These are phyloP conservation scores for Ascosphaera apis DNA, from an alignment of 2,329 filamentous ascomycete genomes.

Conservation along the genomic window DNA sequence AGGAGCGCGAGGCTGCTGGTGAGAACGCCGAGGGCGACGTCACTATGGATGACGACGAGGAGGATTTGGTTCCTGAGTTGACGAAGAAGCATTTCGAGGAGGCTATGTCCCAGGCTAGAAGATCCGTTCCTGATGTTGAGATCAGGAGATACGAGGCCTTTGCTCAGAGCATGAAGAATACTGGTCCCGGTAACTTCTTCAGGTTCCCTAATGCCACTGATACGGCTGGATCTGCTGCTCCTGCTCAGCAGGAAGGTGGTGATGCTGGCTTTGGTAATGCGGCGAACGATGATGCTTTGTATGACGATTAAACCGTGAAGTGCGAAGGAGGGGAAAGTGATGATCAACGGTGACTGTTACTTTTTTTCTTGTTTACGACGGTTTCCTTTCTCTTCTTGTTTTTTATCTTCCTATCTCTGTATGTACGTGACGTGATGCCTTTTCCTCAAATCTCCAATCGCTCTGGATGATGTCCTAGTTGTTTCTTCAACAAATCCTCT, in stretches of 20 bases:
- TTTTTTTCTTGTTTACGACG: conserved; percentile 5
- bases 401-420: conserved; percentile 6
- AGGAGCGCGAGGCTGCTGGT: conserved; percentile 67
- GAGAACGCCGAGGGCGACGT: conserved; percentile 32
- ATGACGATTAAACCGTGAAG: conserved; percentile 40
- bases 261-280: conserved; percentile 47
- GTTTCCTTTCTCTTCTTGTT: conserved; percentile 25
- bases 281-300: conserved; percentile 90
- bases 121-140: conserved; percentile 89
- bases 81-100: conserved; percentile 97
- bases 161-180: conserved; percentile 97
- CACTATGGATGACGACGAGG: conserved; percentile 49
- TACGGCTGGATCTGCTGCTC: conserved; percentile 23
- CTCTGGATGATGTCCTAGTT: conserved; percentile 15
- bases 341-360: conserved; percentile 6
- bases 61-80: conserved; percentile 88
- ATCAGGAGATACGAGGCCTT: conserved; percentile 97
- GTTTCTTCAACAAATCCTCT: conserved; percentile 33
- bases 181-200: conserved; percentile 89
- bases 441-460: too few species aligned
- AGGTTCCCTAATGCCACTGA: conserved; percentile 56
- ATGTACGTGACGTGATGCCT: too few species aligned
- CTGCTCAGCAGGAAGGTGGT: conserved; percentile 16
- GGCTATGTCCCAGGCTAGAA: conserved; percentile 84
- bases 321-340: conserved; percentile 1